These are phyloP conservation scores for Naganishia kalamii DNA, from an alignment of 768 basidiomycete species.

Conservation along the genomic window DNA sequence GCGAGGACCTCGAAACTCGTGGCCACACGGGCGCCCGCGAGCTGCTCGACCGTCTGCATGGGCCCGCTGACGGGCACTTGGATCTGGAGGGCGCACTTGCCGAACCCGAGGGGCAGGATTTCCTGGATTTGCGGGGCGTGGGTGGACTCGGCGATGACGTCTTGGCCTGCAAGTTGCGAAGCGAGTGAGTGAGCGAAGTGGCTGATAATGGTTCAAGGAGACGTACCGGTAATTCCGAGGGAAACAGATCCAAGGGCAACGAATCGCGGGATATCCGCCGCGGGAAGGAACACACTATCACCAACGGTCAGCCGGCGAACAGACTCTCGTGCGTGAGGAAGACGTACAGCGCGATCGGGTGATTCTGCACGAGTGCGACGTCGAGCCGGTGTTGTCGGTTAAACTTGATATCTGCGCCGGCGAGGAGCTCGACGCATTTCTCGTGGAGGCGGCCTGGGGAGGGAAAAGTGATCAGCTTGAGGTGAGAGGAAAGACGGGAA, in stretches of 20 bases:
- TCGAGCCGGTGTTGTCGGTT: slow-evolving; percentile 79
- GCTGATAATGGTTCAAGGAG: neutral
- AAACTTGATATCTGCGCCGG: slow-evolving; percentile 94
- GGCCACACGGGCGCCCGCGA: slow-evolving; percentile 86
- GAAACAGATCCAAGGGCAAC: slow-evolving; percentile 96
- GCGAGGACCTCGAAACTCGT: slow-evolving; percentile 91
- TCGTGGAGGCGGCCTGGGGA: slow-evolving; percentile 74
- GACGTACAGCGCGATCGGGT: slow-evolving; percentile 81
- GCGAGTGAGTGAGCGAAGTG: neutral
- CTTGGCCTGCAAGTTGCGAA: slow-evolving; percentile 58
- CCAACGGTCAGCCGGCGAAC: neutral
- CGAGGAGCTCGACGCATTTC: slow-evolving; percentile 74
- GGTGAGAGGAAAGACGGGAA: neutral
- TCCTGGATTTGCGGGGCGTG: slow-evolving; percentile 75
- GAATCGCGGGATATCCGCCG: slow-evolving; percentile 94
- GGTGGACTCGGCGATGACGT: slow-evolving; percentile 84
- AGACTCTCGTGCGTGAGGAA: neutral
- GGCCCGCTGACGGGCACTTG: slow-evolving; percentile 76
- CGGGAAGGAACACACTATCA: slow-evolving; percentile 85
- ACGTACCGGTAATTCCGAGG: slow-evolving; percentile 70
- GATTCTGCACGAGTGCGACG: slow-evolving; percentile 87
- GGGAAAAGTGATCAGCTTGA: no score
- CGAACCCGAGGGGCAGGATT: slow-evolving; percentile 77
- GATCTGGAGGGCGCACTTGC: slow-evolving; percentile 74
- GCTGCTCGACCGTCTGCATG: slow-evolving; percentile 65